Base-by-base conservation (phyloP, 768 basidiomycete genomes). In the Lactarius quietus region DNA sequence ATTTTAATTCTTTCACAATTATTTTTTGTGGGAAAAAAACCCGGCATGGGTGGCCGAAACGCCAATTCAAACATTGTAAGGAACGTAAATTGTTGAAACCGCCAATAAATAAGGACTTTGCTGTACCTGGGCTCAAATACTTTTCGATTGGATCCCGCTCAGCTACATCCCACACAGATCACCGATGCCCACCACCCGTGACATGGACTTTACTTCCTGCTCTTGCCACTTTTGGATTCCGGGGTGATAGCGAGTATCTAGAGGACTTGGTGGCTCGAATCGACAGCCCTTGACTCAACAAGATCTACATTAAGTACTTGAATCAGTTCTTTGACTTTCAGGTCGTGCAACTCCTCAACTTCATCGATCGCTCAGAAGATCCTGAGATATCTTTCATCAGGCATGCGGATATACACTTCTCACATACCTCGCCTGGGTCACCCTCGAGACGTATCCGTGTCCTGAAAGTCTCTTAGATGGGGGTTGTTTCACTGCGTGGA, bases 181-280 rank as follows among this genome's bases (percentile, higher is more conserved):
- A 23, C n/a, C n/a, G 35, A 35, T 45, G 33, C 43, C 5, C 23
- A 10, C 43, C 33, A 26, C 43, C 59, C 1, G 31, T 14, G 20
- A 26, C 18, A 26, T 48, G 57, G 15, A 17, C 29, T 31, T 17
- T 58, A 6, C 57, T 63, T 23, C 38, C 57, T 10, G n/a, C 48
- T 23, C 62, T 63, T 57, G 26, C 36, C 3, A 15, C 6, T 7
- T 31, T 64, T 43, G 29, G 26, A 12, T 54, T 59, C 28, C 15
- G n/a, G 15, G 63, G 63, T 9, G 23, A 8, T 26, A 35, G 58
- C 41, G 39, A 45, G 33, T 64, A 59, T 39, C 4, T 64, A 23
- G 63, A 59, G 20, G 63, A 55, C 31, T 31, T 64, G 17, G 29
- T 55, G 18, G 43, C 58, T 20, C 39, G 15, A 28, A 55, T 64